These are phyloP conservation scores for Podila verticillata DNA, from an alignment of 192 early-diverging fungal genomes.

Conservation along the genomic window DNA sequence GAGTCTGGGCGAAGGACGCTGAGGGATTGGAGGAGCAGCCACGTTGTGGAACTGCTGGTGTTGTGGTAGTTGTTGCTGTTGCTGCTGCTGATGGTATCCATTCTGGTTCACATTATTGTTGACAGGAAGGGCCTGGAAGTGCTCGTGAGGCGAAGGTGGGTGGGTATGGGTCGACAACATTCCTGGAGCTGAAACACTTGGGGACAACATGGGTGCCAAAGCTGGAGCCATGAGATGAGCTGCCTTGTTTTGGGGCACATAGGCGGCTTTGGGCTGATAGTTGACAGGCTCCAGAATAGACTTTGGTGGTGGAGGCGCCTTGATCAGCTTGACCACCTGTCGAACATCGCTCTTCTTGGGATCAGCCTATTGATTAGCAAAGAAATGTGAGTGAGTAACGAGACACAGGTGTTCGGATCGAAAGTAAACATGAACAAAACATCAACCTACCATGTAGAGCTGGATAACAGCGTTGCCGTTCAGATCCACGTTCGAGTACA, in stretches of 20 bases:
- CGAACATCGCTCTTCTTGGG: constrained; percentile 30
- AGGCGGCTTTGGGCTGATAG: constrained; percentile 7
- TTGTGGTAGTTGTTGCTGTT: constrained; percentile 4
- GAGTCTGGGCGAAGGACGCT: constrained; percentile 21
- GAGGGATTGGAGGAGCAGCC: constrained; percentile 15
- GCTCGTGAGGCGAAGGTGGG: not conserved
- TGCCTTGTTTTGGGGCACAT: not conserved
- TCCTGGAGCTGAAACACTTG: constrained; percentile 24
- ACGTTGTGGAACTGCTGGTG: constrained; percentile 1
- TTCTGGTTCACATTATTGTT: not conserved
- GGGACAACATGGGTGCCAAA: constrained; percentile 32
- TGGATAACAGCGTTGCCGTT: constrained; percentile 33
- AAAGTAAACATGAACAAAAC: not conserved
- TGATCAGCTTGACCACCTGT: constrained; percentile 30
- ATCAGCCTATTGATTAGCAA: constrained; percentile 1
- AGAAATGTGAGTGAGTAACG: not conserved
- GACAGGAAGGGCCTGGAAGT: not conserved
- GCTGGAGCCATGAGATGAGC: constrained; percentile 37
- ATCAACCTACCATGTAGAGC: constrained; percentile 17
- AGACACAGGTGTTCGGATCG: not conserved
- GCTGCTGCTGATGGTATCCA: constrained; percentile 6
- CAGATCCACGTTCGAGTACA: constrained; percentile 33
- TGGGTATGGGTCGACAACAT: constrained; percentile 34
- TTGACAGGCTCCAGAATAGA: constrained; percentile 17
- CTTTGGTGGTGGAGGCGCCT: constrained; percentile 12